Conservation (phyloP, 805 yeast species). For the Ogataea henricii region DNA sequence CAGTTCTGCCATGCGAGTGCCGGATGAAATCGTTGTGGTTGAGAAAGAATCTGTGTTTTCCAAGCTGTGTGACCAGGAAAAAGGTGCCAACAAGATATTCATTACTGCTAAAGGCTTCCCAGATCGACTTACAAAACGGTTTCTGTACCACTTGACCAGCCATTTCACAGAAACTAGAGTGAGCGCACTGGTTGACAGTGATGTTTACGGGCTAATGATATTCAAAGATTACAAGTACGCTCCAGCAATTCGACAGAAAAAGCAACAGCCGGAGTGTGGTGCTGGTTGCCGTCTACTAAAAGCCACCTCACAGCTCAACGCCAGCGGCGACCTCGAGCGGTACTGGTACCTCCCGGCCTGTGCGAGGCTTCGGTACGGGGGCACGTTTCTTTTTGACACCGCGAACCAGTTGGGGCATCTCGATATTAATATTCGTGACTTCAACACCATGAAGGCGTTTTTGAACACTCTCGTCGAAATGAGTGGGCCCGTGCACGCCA, state of each 20-base stretch:
- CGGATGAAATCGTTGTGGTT: slow-evolving; percentile 42
- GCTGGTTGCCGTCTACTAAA: not conserved
- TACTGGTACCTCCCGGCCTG: slow-evolving; percentile 18
- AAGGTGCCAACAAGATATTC: slow-evolving; percentile 28
- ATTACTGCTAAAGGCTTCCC: slow-evolving; percentile 73
- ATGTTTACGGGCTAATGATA: slow-evolving; percentile 63
- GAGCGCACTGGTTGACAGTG: slow-evolving; percentile 59
- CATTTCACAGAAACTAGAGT: slow-evolving; percentile 35
- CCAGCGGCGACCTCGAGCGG: slow-evolving; percentile 11
- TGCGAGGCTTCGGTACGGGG: slow-evolving; percentile 16
- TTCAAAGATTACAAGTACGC: slow-evolving; percentile 39
- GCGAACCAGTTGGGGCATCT: slow-evolving; percentile 17
- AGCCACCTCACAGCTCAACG: slow-evolving; percentile 10
- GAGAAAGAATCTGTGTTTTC: slow-evolving; percentile 56
- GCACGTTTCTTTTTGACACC: slow-evolving; percentile 21
- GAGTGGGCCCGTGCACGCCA: no score
- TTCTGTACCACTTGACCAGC: slow-evolving; percentile 37
- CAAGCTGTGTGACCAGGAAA: slow-evolving; percentile 28
- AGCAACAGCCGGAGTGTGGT: not conserved
- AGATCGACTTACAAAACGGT: slow-evolving; percentile 51
- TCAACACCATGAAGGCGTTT: slow-evolving; percentile 32
- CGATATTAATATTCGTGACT: slow-evolving; percentile 30
- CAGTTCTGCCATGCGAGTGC: slow-evolving; percentile 6
- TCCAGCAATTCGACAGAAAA: slow-evolving; percentile 9
- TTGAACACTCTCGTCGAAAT: slow-evolving; percentile 30